Evolutionary conservation across 352 stramenopile genomes (phyloP), one percentile per base, ranked within the genome.

Genomic region (Phytophthora tubulina): DNA sequence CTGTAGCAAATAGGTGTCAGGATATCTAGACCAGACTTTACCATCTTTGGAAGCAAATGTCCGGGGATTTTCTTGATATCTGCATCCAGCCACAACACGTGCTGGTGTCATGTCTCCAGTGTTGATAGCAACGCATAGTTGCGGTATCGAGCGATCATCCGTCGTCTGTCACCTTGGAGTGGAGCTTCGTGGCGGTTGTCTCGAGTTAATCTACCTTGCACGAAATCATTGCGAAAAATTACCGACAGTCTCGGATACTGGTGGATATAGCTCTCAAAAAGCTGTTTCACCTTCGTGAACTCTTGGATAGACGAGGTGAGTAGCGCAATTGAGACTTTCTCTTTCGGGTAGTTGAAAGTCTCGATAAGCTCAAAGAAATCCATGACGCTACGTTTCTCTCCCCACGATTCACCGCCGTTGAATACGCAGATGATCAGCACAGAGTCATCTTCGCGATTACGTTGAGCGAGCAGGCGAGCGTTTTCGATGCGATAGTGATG

Each of bases 1-100:
- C 30, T 17, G 7, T 41, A 10, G 38, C 68, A 75, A 3, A 62
- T 61, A 14, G 68, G 68, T 8, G 31, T 41, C 49, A 75, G 4
- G 39, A 75, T 75, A 8, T 75, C 68, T 1, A 55, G 54, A 17
- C 55, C 42, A 46, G 15, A 55, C 21, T 41, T 35, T 7, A 32
- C 21, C 75, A 84, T 84, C 57, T 80, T 84, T 7, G 39, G 42
- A 0, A 80, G n/a, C 0, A 85, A 41, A 3, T 44, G 32, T 27
- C 33, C 2, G 4, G 75, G 72, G 45, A 85, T 55, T 11, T 64
- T 13, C 31, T 67, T 48, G 38, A 85, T 72, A 32, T 89, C 81
- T 38, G 73, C 73, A 36, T 89, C 81, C 7, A 86, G 50, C 74
- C 73, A 88, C 36, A 88, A 27, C 9, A 88, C 80, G 33, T 84